Evolutionary conservation across 2,329 filamentous ascomycete species (phyloP).

Genomic region (Hypoxylon sp.): DNA sequence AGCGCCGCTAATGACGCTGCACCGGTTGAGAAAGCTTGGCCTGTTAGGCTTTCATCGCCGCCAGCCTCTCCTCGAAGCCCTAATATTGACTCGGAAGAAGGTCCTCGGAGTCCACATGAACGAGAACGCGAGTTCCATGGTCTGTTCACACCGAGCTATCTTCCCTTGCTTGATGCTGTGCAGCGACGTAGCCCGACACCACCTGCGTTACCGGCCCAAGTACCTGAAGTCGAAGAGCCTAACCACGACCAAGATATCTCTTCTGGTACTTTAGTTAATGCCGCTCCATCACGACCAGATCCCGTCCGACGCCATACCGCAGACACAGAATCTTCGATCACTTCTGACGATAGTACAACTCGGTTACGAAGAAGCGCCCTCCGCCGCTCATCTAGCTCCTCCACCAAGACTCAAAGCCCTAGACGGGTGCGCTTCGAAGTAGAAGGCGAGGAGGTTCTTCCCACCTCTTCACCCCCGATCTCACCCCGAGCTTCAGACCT

Average conservation of each 20-base stretch:
- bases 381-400: constrained; percentile 68
- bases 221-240: constrained; percentile 51
- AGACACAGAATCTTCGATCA: constrained; percentile 65
- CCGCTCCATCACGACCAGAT: constrained; percentile 52
- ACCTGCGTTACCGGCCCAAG: constrained; percentile 38
- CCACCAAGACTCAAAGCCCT: constrained; percentile 67
- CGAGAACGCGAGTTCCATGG: constrained; percentile 73
- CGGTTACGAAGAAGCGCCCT: constrained; percentile 69
- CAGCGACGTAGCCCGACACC: constrained; percentile 50
- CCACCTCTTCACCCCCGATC: constrained; percentile 68
- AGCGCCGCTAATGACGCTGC: constrained; percentile 31
- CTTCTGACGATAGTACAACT: constrained; percentile 68
- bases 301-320: constrained; percentile 61
- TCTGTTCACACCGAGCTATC: constrained; percentile 73
- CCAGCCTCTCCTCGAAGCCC: constrained; percentile 60
- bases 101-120: constrained; percentile 64
- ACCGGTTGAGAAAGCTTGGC: constrained; percentile 45
- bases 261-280: constrained; percentile 38
- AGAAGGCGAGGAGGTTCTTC: constrained; percentile 71
- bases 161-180: constrained; percentile 71
- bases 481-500: constrained; percentile 50
- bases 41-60: constrained; percentile 56
- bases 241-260: constrained; percentile 45
- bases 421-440: constrained; percentile 75
- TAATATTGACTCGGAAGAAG: constrained; percentile 55